Conservation (phyloP, 352 stramenopile species). For the Phytophthora palmivora region DNA sequence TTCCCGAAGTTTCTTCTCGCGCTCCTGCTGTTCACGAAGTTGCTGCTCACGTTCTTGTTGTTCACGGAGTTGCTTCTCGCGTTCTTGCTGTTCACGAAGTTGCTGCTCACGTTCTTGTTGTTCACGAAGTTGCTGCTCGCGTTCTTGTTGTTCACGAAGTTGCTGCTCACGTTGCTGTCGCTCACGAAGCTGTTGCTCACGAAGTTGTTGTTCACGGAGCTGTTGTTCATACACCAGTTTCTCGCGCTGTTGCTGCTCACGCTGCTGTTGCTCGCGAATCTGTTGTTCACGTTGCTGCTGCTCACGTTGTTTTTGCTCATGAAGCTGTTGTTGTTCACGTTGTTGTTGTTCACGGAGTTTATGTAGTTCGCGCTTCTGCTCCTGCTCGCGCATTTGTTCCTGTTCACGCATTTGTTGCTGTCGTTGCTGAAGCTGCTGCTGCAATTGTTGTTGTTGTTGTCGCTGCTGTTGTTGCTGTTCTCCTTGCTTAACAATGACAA, state of each 20-base stretch:
- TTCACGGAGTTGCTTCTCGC: slow-evolving; percentile 12
- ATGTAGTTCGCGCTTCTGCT: slow-evolving; percentile 29
- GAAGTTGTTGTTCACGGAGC: slow-evolving; percentile 17
- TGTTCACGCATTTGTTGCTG: slow-evolving; percentile 30
- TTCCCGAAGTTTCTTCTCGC: slow-evolving; percentile 23
- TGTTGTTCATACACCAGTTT: slow-evolving; percentile 22
- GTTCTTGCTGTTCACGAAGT: slow-evolving; percentile 4
- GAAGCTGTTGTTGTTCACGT: slow-evolving; percentile 28
- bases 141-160: slow-evolving; percentile 14
- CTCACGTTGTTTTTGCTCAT: slow-evolving; percentile 17
- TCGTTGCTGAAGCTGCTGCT: slow-evolving; percentile 35
- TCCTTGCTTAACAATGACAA: slow-evolving; percentile 41
- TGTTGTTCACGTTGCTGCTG: slow-evolving; percentile 15
- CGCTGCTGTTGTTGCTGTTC: slow-evolving; percentile 37
- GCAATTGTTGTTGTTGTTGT: slow-evolving; percentile 31
- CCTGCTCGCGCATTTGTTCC: slow-evolving; percentile 29
- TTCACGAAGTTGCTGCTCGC: too few species aligned
- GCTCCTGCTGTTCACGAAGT: slow-evolving; percentile 10
- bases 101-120: slow-evolving; percentile 17
- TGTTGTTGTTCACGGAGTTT: slow-evolving; percentile 29
- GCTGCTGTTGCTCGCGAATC: slow-evolving; percentile 2
- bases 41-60: slow-evolving; percentile 21
- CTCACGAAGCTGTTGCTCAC: slow-evolving; percentile 22
- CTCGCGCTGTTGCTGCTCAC: slow-evolving; percentile 11
- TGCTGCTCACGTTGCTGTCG: slow-evolving; percentile 26